These are phyloP conservation scores for Venustampulla echinocandica DNA, from an alignment of 495 filamentous ascomycete species.

Conservation along the genomic window DNA sequence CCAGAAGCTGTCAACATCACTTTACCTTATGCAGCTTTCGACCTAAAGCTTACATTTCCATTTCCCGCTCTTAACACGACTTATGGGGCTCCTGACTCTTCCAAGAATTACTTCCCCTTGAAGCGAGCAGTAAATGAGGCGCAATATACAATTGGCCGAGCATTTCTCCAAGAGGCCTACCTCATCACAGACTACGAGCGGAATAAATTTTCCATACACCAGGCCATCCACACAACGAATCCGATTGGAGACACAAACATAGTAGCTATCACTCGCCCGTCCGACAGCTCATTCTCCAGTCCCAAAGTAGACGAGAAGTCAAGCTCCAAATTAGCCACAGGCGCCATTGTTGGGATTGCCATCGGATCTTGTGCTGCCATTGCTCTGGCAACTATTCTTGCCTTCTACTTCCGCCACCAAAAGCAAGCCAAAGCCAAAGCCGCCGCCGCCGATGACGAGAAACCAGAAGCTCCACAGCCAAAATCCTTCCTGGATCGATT, in stretches of 20 bases:
- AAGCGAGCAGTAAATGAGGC: constrained; percentile 39
- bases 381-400: background rate
- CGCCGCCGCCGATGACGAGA: constrained; percentile 1
- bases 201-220: constrained; percentile 48
- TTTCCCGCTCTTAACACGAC: constrained; percentile 31
- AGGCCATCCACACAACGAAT: constrained; percentile 43
- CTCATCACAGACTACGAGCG: constrained; percentile 58
- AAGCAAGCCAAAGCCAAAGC: background rate
- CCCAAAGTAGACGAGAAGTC: constrained; percentile 31
- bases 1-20: constrained; percentile 53
- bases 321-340: constrained; percentile 43
- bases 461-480: constrained; percentile 1
- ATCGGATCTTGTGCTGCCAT: constrained; percentile 24
- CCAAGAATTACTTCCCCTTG: constrained; percentile 55
- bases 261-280: constrained; percentile 36
- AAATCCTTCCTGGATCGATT: constrained; percentile 9
- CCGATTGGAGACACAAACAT: constrained; percentile 37
- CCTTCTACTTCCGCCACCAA: constrained; percentile 2
- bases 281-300: constrained; percentile 37
- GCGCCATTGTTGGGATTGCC: constrained; percentile 36
- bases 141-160: constrained; percentile 57
- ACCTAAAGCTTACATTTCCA: constrained; percentile 49
- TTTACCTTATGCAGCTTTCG: constrained; percentile 55
- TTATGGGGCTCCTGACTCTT: constrained; percentile 28
- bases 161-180: constrained; percentile 65